Evolutionary conservation across 2,329 filamentous ascomycete species (phyloP).

Genomic region (Colletotrichum neosansevieriae): DNA sequence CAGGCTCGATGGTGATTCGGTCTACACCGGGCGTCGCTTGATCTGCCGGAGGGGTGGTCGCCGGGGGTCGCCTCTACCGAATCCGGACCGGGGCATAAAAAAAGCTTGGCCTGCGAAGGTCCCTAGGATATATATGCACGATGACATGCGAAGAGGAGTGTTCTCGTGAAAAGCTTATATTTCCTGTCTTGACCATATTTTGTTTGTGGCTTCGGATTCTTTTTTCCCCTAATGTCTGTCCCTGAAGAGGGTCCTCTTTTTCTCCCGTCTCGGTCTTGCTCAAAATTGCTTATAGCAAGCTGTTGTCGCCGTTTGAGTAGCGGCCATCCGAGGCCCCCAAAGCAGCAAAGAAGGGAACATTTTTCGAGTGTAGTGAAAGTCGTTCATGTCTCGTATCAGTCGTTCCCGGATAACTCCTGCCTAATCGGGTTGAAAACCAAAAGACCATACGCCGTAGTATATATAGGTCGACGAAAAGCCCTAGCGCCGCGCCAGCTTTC

Average conservation of each 20-base stretch:
- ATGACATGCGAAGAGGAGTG: neutral
- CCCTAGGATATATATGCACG: neutral
- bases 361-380: slow-evolving; percentile 25
- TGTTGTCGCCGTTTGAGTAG: neutral
- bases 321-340: slow-evolving; percentile 1
- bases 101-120: slow-evolving; percentile 16
- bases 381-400: slow-evolving; percentile 40
- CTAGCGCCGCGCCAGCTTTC: slow-evolving; percentile 23
- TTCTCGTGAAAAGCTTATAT: neutral
- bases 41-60: slow-evolving; percentile 24
- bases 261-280: neutral
- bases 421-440: slow-evolving; percentile 11
- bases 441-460: slow-evolving; percentile 16
- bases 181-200: slow-evolving; percentile 9
- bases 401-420: slow-evolving; percentile 32
- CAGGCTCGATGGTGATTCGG: neutral
- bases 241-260: neutral
- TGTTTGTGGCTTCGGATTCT: neutral
- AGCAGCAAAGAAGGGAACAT: slow-evolving; percentile 22
- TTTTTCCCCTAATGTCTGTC: neutral
- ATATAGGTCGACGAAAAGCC: slow-evolving; percentile 34
- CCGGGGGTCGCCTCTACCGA: slow-evolving; percentile 9
- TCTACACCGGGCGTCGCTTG: slow-evolving; percentile 31
- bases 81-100: neutral
- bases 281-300: slow-evolving; percentile 5